phyloP scores from a whole-genome alignment of 192 early-diverging fungal species.

The Dissophora globulifera region DNA sequence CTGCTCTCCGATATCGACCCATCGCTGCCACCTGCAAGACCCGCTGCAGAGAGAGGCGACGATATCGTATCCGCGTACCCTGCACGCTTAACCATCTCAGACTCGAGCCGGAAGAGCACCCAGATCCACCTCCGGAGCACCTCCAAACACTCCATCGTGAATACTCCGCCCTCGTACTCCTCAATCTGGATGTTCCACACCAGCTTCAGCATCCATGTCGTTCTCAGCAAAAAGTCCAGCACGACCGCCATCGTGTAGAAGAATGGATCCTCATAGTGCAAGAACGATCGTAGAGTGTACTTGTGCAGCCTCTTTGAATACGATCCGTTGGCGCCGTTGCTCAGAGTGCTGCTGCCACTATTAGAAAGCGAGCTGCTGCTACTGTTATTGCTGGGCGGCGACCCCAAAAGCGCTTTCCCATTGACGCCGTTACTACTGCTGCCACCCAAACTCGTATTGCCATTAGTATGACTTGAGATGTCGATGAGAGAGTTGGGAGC shows the following conservation, averaged over 20 bases:
- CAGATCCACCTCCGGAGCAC: constrained; percentile 92
- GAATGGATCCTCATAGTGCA: constrained; percentile 70
- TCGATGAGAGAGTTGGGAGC: constrained; percentile 4
- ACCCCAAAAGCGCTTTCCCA: neutral
- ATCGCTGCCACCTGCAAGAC: neutral
- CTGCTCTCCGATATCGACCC: constrained; percentile 5
- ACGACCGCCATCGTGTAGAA: constrained; percentile 86
- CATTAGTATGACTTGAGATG: neutral
- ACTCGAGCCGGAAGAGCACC: constrained; percentile 93
- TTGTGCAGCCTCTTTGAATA: neutral
- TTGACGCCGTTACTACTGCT: neutral
- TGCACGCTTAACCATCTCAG: constrained; percentile 71
- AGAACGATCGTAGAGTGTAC: constrained; percentile 10
- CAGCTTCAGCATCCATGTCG: constrained; percentile 87
- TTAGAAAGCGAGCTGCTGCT: neutral
- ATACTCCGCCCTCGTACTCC: constrained; percentile 73
- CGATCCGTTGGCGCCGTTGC: neutral
- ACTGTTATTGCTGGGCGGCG: neutral
- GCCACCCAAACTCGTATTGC: neutral
- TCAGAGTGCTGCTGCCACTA: neutral
- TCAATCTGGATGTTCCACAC: constrained; percentile 70
- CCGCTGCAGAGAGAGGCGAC: constrained; percentile 1
- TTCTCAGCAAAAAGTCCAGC: constrained; percentile 83
- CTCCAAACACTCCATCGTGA: constrained; percentile 85
- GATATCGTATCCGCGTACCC: constrained; percentile 17